Percentiles rank a stretch among this genome's conserved stretches.
These are phyloP conservation scores for Syzygium jambos DNA, from an alignment of 345 rosid species.

Conservation along the genomic window DNA sequence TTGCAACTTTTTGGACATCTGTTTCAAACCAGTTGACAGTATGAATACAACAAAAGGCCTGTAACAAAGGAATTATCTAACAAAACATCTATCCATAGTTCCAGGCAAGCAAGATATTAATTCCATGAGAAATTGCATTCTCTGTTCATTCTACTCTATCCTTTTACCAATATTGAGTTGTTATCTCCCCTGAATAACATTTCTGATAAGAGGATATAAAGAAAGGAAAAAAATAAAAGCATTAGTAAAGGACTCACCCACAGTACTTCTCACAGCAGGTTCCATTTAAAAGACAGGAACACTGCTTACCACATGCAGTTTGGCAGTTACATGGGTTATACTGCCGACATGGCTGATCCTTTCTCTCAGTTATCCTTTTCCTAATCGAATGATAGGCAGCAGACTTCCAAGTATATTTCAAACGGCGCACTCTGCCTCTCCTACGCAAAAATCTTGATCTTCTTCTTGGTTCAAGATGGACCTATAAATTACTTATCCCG, in stretches of 20 bases:
- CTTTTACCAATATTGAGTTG: not conserved
- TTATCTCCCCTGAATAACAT: not conserved
- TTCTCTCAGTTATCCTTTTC: constrained; percentile 81
- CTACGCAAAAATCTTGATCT: constrained; percentile 93
- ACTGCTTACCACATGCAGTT: constrained; percentile 92
- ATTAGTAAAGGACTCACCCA: constrained; percentile 53
- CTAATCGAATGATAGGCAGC: constrained; percentile 97
- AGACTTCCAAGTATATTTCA: constrained; percentile 99
- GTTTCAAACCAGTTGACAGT: constrained; percentile 1
- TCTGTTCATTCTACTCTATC: not conserved
- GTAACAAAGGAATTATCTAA: not conserved
- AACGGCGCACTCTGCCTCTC: constrained; percentile 92
- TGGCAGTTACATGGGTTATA: constrained; percentile 94
- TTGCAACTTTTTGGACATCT: constrained; percentile 98
- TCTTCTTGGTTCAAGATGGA: constrained; percentile 75
- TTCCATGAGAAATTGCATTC: not conserved
- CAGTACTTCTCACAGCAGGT: constrained; percentile 99
- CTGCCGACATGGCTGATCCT: constrained; percentile 99
- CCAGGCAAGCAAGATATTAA: not conserved
- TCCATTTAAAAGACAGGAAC: constrained; percentile 82
- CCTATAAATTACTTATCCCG: constrained; percentile 28
- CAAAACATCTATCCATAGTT: not conserved
- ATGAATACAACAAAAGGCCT: not conserved
- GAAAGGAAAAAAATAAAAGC: not conserved
- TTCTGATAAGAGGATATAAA: not conserved